Percentiles rank a stretch among this genome's conserved stretches.
Conservation (phyloP, 1,284 basidiomycete genomes). For the Mycosarcoma mackinlayi region DNA sequence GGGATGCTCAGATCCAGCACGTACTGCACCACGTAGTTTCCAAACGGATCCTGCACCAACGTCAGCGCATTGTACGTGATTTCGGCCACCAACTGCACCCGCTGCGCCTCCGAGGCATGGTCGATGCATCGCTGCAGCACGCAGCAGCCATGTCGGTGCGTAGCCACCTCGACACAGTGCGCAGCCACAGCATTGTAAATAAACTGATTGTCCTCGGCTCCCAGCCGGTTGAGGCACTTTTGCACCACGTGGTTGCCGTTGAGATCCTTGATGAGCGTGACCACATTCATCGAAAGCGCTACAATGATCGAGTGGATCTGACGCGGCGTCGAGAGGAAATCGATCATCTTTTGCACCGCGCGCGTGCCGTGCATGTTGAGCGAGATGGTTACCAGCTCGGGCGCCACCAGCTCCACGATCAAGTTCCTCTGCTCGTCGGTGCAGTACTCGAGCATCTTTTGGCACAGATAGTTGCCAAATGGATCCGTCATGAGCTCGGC, state of each 20-base stretch:
- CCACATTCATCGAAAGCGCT: constrained; percentile 95
- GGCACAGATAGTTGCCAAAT: constrained; percentile 99
- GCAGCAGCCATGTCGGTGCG: constrained; percentile 98
- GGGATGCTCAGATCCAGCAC: constrained; percentile 98
- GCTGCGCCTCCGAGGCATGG: constrained; percentile 94
- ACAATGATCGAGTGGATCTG: constrained; percentile 98
- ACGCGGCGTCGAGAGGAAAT: constrained; percentile 77
- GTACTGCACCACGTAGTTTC: constrained; percentile 96
- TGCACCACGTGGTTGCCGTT: constrained; percentile 99
- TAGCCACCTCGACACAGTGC: constrained; percentile 98
- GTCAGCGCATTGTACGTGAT: constrained; percentile 98
- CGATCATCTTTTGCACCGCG: constrained; percentile 99
- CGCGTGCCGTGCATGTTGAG: constrained; percentile 99
- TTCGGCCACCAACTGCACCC: constrained; percentile 96
- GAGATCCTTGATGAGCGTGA: constrained; percentile 98
- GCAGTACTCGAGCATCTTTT: constrained; percentile 96
- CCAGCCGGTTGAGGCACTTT: constrained; percentile 97
- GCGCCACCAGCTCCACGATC: constrained; percentile 96
- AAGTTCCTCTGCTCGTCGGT: constrained; percentile 97
- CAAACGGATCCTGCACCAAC: constrained; percentile 98
- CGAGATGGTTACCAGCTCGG: constrained; percentile 96
- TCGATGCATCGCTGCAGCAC: constrained; percentile 98
- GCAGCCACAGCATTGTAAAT: constrained; percentile 99
- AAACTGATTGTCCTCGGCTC: constrained; percentile 98
- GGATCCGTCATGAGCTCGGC: constrained; percentile 99